Conservation (phyloP, 2,329 filamentous ascomycete genomes). For the Mycocentrospora acerina region DNA sequence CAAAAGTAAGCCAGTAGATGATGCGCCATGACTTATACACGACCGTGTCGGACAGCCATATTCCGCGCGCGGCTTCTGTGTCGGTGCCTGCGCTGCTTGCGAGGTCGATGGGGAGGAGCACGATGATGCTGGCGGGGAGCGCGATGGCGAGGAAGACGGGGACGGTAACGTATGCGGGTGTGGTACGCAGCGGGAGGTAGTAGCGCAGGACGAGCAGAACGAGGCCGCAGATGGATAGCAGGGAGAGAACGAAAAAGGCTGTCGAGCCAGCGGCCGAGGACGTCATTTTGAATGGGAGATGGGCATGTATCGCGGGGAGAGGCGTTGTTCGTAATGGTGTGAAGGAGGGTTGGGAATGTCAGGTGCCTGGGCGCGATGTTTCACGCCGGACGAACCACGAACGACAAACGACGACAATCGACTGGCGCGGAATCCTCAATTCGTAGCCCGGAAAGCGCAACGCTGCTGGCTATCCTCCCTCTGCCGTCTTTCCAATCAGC, state of each 20-base stretch:
- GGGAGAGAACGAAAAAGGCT: constrained; percentile 72
- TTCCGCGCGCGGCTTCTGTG: constrained; percentile 70
- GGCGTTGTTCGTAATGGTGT: constrained; percentile 4
- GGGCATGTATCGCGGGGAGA: constrained; percentile 15
- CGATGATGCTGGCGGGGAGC: constrained; percentile 84
- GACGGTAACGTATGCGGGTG: constrained; percentile 83
- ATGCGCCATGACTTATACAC: constrained; percentile 91
- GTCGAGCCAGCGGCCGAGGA: constrained; percentile 73
- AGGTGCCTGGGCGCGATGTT: constrained; percentile 12
- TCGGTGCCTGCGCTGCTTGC: constrained; percentile 78
- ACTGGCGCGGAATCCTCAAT: too few relatives aligned
- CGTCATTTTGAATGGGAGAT: constrained; percentile 37
- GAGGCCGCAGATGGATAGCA: constrained; percentile 71
- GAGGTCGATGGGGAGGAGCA: constrained; percentile 93
- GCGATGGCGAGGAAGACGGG: constrained; percentile 96
- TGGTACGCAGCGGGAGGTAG: constrained; percentile 87
- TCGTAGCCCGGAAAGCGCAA: too few relatives aligned
- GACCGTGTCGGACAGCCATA: constrained; percentile 80
- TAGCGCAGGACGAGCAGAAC: constrained; percentile 84
- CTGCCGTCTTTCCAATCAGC: not conserved
- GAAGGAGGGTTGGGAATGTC: constrained; percentile 3
- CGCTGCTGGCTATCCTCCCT: too few relatives aligned
- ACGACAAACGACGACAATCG: constrained; percentile 4
- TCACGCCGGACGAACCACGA: constrained; percentile 3
- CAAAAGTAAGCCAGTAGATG: constrained; percentile 95